Conservation (phyloP, 768 basidiomycete genomes). For the Grammothele lineata region DNA sequence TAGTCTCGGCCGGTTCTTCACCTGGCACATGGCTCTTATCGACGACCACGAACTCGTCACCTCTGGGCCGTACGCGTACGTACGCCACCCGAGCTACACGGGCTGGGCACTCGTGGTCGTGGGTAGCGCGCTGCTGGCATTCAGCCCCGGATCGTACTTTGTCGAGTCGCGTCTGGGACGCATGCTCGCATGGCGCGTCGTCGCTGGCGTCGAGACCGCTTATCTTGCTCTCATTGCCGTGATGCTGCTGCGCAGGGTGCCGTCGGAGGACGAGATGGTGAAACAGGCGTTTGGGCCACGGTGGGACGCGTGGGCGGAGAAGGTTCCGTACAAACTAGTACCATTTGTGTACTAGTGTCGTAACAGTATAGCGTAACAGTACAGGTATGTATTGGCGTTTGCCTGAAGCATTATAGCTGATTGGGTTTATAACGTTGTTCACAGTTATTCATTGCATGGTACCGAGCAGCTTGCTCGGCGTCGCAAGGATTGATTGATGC, state of each 20-base stretch:
- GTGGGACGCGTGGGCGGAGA: constrained; percentile 15
- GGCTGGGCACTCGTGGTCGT: background rate
- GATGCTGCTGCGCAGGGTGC: background rate
- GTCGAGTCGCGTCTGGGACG: background rate
- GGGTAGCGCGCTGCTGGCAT: background rate
- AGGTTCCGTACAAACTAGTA: constrained; percentile 7
- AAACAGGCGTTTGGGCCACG: constrained; percentile 11
- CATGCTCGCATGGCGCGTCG: background rate
- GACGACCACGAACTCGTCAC: constrained; percentile 13
- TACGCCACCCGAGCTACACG: constrained; percentile 19
- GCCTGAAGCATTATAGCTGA: too few relatives aligned
- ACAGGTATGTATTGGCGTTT: too few relatives aligned
- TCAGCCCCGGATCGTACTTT: background rate
- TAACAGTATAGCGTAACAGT: too few relatives aligned
- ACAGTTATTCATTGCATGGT: too few relatives aligned
- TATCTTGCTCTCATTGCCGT: background rate
- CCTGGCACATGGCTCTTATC: constrained; percentile 11
- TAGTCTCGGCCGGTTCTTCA: constrained; percentile 14
- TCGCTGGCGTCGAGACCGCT: background rate
- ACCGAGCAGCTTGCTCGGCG: too few relatives aligned
- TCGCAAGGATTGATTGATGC: too few relatives aligned
- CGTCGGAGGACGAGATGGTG: constrained; percentile 9
- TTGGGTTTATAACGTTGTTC: too few relatives aligned
- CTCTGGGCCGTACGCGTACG: constrained; percentile 10
- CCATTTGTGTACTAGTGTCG: constrained; percentile 6